Evolutionary conservation across 108 stramenopile genomes (phyloP).

Genomic region (Epithemia pelagica): DNA sequence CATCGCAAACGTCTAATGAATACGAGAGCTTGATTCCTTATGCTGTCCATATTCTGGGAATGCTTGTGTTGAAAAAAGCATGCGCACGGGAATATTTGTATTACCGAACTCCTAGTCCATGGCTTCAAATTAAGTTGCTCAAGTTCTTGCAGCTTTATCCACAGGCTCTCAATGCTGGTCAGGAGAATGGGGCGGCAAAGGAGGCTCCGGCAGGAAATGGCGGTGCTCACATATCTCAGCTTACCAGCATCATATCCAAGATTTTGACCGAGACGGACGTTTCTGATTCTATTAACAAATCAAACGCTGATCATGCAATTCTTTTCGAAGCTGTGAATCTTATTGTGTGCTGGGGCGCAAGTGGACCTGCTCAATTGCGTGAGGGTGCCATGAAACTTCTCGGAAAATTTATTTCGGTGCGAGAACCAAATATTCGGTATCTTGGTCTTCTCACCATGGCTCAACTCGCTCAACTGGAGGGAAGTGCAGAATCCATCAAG

Average conservation of each 20-base stretch:
- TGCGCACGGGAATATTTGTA: slow-evolving; percentile 92
- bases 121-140: slow-evolving; percentile 92
- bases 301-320: slow-evolving; percentile 94
- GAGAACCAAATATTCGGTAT: slow-evolving; percentile 96
- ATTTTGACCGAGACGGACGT: slow-evolving; percentile 90
- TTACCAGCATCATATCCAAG: slow-evolving; percentile 77
- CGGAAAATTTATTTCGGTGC: slow-evolving; percentile 90
- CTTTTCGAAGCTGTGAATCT: slow-evolving; percentile 95
- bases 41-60: slow-evolving; percentile 84
- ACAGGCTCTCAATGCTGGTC: slow-evolving; percentile 38
- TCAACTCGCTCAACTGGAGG: slow-evolving; percentile 86
- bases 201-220: slow-evolving; percentile 18
- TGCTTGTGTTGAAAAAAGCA: slow-evolving; percentile 80
- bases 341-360: slow-evolving; percentile 84
- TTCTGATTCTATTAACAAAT: slow-evolving; percentile 94
- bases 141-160: slow-evolving; percentile 93
- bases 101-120: slow-evolving; percentile 90
- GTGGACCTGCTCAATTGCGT: slow-evolving; percentile 59
- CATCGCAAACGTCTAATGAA: slow-evolving; percentile 58
- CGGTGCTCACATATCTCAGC: slow-evolving; percentile 57
- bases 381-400: slow-evolving; percentile 89
- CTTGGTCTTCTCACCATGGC: slow-evolving; percentile 94
- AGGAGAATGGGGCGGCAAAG: slow-evolving; percentile 28
- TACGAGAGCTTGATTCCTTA: slow-evolving; percentile 88
- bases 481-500: slow-evolving; percentile 75